Conservation (phyloP, 768 basidiomycete species). For the Termitomyces sp. region DNA sequence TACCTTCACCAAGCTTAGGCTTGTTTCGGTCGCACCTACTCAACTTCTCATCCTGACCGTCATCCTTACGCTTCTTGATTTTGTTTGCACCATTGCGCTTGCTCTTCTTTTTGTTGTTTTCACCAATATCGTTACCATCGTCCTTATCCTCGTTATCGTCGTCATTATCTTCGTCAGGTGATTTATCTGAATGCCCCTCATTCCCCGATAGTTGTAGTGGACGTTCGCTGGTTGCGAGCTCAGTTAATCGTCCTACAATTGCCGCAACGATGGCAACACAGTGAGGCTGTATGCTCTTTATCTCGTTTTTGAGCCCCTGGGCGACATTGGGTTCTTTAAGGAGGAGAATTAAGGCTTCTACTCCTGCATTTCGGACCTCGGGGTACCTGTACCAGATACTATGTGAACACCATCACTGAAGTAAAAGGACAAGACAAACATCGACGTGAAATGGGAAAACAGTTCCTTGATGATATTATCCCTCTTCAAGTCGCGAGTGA, state of each 20-base stretch:
- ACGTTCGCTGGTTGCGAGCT: background rate
- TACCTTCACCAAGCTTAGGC: too few relatives aligned
- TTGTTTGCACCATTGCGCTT: too few relatives aligned
- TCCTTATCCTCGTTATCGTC: background rate
- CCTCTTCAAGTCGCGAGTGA: conserved; percentile 8
- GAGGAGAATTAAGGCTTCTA: background rate
- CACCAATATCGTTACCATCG: too few relatives aligned
- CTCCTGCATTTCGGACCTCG: conserved; percentile 7
- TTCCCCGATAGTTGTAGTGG: background rate
- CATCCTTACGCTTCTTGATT: background rate
- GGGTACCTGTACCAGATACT: conserved; percentile 1
- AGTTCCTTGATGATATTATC: conserved; percentile 19
- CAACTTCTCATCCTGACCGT: background rate
- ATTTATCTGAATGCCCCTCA: background rate
- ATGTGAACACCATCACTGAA: background rate
- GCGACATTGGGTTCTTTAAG: background rate
- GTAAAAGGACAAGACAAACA: conserved; percentile 2
- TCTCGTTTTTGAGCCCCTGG: background rate
- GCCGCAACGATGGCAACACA: background rate
- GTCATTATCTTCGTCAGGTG: background rate
- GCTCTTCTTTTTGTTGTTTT: background rate
- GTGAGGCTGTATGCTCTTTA: background rate
- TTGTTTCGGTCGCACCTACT: background rate
- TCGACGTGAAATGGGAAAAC: conserved; percentile 18
- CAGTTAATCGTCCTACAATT: background rate